phyloP scores from a whole-genome alignment of 73 alveolate genomes.

The Tetrahymena malaccensis region DNA sequence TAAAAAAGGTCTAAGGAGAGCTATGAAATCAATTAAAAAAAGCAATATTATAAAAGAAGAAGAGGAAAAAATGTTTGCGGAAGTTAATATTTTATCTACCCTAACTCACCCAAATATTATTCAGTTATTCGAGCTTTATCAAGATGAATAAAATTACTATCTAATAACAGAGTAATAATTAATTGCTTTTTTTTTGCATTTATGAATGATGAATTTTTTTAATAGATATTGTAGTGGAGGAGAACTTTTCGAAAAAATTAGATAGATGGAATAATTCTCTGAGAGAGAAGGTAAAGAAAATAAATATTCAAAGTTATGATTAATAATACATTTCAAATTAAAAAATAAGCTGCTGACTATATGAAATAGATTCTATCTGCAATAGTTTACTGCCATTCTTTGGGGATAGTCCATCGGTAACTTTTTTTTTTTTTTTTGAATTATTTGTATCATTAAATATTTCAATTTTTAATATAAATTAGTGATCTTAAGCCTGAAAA shows the following conservation, averaged over 20 bases:
- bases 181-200: background rate
- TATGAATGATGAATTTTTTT: background rate
- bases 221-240: conserved; percentile 55
- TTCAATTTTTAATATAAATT: too few relatives aligned
- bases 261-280: conserved; percentile 1
- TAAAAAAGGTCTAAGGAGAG: conserved; percentile 13
- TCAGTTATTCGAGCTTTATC: conserved; percentile 7
- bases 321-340: background rate
- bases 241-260: conserved; percentile 51
- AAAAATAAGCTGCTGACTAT: conserved; percentile 26
- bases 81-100: conserved; percentile 16
- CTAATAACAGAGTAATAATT: background rate
- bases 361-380: conserved; percentile 38
- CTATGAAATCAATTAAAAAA: conserved; percentile 21
- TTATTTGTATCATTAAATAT: background rate
- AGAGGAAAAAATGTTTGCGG: conserved; percentile 28
- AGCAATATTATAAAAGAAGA: conserved; percentile 15
- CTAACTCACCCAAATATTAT: conserved; percentile 32
- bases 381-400: conserved; percentile 36
- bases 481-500: conserved; percentile 91
- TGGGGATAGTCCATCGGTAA: conserved; percentile 23
- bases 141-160: conserved; percentile 16
- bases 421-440: background rate
- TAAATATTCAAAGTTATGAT: background rate
- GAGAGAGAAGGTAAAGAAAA: background rate